phyloP scores from a whole-genome alignment of 2,329 filamentous ascomycete species.

The Curvularia spicifera region DNA sequence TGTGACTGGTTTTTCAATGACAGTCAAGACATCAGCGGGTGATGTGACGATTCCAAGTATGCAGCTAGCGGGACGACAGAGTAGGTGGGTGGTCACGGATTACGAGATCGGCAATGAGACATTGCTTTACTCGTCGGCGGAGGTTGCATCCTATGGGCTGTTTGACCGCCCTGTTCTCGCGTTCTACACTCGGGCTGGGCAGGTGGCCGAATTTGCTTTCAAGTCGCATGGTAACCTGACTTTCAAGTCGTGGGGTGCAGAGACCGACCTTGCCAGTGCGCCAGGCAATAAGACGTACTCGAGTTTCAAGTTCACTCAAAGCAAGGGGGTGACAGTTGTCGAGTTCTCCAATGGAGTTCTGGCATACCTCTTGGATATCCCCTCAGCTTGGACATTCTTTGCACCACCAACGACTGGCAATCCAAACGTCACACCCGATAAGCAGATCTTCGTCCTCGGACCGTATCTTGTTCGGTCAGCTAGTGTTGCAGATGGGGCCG shows the following conservation, averaged over 20 bases:
- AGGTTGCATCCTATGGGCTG: slow-evolving; percentile 58
- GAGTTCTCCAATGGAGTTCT: slow-evolving; percentile 59
- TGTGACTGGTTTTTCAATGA: slow-evolving; percentile 56
- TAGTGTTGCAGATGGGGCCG: slow-evolving; percentile 43
- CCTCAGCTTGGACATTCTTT: slow-evolving; percentile 64
- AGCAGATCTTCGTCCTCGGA: slow-evolving; percentile 51
- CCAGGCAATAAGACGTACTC: slow-evolving; percentile 23
- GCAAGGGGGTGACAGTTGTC: slow-evolving; percentile 55
- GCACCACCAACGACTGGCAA: slow-evolving; percentile 57
- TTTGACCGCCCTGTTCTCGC: slow-evolving; percentile 58
- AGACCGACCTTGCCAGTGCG: slow-evolving; percentile 45
- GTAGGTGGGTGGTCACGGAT: slow-evolving; percentile 62
- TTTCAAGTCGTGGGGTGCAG: slow-evolving; percentile 51
- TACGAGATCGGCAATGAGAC: slow-evolving; percentile 57
- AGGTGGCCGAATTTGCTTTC: slow-evolving; percentile 60
- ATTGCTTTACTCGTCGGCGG: slow-evolving; percentile 60
- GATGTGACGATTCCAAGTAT: slow-evolving; percentile 54
- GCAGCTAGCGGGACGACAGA: slow-evolving; percentile 60
- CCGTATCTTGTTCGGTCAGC: slow-evolving; percentile 51
- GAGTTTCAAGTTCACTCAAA: slow-evolving; percentile 57
- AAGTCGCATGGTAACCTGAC: slow-evolving; percentile 49
- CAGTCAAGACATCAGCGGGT: slow-evolving; percentile 57
- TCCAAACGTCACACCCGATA: slow-evolving; percentile 53
- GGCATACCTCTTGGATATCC: slow-evolving; percentile 60
- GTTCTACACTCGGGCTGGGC: slow-evolving; percentile 58